phyloP scores from a whole-genome alignment of 2,329 filamentous ascomycete genomes.

The Beauveria brongniartii region DNA sequence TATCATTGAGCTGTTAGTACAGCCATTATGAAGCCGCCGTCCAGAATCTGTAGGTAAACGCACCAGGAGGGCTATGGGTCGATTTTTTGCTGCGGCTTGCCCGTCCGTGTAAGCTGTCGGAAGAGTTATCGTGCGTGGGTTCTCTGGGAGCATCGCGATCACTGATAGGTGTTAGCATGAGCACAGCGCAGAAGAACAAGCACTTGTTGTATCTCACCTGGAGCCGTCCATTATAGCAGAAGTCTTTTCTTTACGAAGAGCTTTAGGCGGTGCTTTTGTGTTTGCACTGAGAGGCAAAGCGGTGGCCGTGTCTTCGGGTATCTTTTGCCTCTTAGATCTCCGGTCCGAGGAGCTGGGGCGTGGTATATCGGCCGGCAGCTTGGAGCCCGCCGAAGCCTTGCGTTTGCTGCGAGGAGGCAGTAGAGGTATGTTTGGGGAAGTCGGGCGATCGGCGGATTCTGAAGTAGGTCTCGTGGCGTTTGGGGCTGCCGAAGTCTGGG shows the following conservation, averaged over 20 bases:
- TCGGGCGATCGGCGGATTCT: conserved; percentile 26
- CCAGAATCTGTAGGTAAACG: neutral
- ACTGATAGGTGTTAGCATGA: conserved; percentile 6
- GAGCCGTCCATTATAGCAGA: conserved; percentile 63
- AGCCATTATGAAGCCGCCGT: neutral
- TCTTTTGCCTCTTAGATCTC: conserved; percentile 65
- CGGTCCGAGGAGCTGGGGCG: conserved; percentile 36
- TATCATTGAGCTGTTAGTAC: neutral
- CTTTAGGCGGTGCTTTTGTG: conserved; percentile 28
- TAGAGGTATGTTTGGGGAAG: conserved; percentile 31
- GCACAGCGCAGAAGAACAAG: conserved; percentile 7
- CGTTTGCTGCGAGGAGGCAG: conserved; percentile 69
- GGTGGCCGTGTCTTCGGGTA: conserved; percentile 34
- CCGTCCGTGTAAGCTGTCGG: neutral
- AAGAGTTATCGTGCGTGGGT: neutral
- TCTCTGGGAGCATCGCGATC: neutral
- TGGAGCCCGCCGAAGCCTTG: conserved; percentile 55
- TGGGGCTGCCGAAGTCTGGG: conserved; percentile 35
- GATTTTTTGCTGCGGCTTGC: conserved; percentile 5
- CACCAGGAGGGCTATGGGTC: neutral
- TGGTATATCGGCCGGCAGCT: conserved; percentile 29
- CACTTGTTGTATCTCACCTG: conserved; percentile 43
- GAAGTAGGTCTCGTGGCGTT: conserved; percentile 32
- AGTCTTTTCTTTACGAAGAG: conserved; percentile 54
- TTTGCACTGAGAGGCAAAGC: conserved; percentile 26